These are phyloP conservation scores for Delphinella strobiligena DNA, from an alignment of 2,329 filamentous ascomycete genomes.

Conservation along the genomic window DNA sequence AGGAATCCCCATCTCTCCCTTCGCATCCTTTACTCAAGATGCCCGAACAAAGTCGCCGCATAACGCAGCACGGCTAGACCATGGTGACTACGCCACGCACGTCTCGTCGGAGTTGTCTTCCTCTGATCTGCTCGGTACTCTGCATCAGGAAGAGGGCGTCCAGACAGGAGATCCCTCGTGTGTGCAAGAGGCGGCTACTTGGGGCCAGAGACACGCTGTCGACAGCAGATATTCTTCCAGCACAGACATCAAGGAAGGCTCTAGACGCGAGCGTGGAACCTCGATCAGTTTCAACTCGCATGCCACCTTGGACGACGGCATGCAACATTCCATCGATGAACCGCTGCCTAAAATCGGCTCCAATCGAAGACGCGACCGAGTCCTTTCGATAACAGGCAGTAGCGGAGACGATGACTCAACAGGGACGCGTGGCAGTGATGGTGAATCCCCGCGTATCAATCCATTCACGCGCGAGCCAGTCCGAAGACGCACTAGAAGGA, in stretches of 20 bases:
- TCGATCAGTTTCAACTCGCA: conserved; percentile 30
- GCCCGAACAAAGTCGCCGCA: not conserved
- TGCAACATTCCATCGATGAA: conserved; percentile 24
- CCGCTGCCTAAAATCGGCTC: conserved; percentile 20
- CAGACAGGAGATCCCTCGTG: not conserved
- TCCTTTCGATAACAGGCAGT: conserved; percentile 6
- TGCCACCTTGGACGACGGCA: conserved; percentile 28
- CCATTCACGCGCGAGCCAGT: conserved; percentile 11
- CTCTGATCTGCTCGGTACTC: conserved; percentile 2
- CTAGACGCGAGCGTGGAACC: conserved; percentile 16
- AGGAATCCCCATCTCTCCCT: conserved; percentile 3
- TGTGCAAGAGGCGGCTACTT: not conserved
- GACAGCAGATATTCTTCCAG: not conserved
- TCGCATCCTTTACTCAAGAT: no score
- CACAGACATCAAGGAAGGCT: not conserved
- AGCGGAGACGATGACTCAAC: no score
- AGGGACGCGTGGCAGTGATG: conserved; percentile 2
- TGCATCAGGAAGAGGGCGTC: not conserved
- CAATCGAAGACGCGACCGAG: not conserved
- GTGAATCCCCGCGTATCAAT: conserved; percentile 9
- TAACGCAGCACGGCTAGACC: not conserved
- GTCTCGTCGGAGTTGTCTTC: conserved; percentile 3
- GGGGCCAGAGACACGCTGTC: not conserved
- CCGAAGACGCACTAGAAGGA: conserved; percentile 8
- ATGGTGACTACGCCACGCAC: conserved; percentile 2